Base-by-base conservation (phyloP, 2,329 filamentous ascomycete genomes). In the Colletotrichum karsti region DNA sequence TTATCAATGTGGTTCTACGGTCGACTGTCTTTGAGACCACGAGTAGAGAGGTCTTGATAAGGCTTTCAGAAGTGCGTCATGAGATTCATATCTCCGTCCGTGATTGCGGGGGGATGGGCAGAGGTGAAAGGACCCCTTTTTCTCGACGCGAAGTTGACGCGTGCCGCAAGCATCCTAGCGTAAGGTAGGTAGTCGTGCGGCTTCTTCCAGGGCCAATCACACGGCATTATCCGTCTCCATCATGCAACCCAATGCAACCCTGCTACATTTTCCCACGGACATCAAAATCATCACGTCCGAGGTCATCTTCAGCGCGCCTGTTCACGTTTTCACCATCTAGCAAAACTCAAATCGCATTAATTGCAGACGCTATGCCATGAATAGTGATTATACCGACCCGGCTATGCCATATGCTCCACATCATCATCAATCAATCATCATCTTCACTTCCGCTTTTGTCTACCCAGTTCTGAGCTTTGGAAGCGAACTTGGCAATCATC, bases 401-500 rank as follows among this genome's bases (percentile, higher is more conserved):
- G n/a, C n/a, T n/a, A n/a, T n/a, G n/a, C n/a, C n/a, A n/a, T n/a
- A n/a, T n/a, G n/a, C n/a, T n/a, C n/a, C n/a, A n/a, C n/a, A n/a
- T n/a, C n/a, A n/a, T 7, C 24, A 24, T 12, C 3, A n/a, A 4
- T 30, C 18, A 60, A 18, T 67, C 64, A 7, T 54, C 39, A 26
- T 67, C 64, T 9, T 67, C 59, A n/a, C 64, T 46, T 10, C 54
- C 30, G 9, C 15, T 51, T 12, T 67, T 67, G 5, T 67, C 60
- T 2, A 33, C 64, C 64, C 64, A 64, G 7, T 50, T 13, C 44
- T 67, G 64, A 12, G 60, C 64, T 24, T 50, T 64, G 9, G 60
- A 64, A 35, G 64, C 64, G 53, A 64, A 67, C 8, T 64, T 53
- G 4, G 64, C 42, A 8, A 67, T 63, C 50, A 63, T 51, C 42